These are phyloP conservation scores for Rhinocladiella similis DNA, from an alignment of 2,329 filamentous ascomycete genomes.

Conservation along the genomic window DNA sequence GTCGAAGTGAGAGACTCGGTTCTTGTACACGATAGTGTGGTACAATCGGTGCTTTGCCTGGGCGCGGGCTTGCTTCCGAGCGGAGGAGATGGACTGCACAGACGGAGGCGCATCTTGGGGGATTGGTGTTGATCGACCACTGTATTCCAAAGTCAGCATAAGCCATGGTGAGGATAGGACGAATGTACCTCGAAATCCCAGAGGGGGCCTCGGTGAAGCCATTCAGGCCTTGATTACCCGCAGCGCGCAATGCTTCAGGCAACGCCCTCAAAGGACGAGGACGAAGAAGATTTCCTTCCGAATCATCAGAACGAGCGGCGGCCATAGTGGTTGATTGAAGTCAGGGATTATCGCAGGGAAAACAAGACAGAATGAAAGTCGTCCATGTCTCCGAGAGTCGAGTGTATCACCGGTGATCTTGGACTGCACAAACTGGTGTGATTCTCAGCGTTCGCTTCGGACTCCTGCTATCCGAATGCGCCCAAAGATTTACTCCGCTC, in stretches of 20 bases:
- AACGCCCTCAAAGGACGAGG: slow-evolving; percentile 20
- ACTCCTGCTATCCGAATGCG: background rate
- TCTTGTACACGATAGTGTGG: slow-evolving; percentile 87
- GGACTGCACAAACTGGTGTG: background rate
- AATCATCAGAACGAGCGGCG: slow-evolving; percentile 7
- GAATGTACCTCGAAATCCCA: slow-evolving; percentile 39
- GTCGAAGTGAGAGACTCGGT: slow-evolving; percentile 93
- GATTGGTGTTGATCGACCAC: slow-evolving; percentile 79
- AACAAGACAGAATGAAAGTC: background rate
- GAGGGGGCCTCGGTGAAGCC: slow-evolving; percentile 34
- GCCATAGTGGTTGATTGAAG: slow-evolving; percentile 7
- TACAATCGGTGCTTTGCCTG: slow-evolving; percentile 83
- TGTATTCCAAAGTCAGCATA: slow-evolving; percentile 38
- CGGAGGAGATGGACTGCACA: slow-evolving; percentile 78
- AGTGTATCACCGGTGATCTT: background rate
- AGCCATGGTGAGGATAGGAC: background rate
- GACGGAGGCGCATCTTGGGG: slow-evolving; percentile 92
- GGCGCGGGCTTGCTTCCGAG: slow-evolving; percentile 78
- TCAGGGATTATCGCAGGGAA: background rate
- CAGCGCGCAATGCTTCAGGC: slow-evolving; percentile 16
- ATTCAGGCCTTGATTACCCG: slow-evolving; percentile 29
- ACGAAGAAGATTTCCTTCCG: slow-evolving; percentile 23
- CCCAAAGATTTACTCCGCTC: background rate
- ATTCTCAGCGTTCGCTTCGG: background rate
- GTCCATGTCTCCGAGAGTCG: background rate